These are phyloP conservation scores for Phytophthora ramorum DNA, from an alignment of 352 stramenopile species.

Conservation along the genomic window DNA sequence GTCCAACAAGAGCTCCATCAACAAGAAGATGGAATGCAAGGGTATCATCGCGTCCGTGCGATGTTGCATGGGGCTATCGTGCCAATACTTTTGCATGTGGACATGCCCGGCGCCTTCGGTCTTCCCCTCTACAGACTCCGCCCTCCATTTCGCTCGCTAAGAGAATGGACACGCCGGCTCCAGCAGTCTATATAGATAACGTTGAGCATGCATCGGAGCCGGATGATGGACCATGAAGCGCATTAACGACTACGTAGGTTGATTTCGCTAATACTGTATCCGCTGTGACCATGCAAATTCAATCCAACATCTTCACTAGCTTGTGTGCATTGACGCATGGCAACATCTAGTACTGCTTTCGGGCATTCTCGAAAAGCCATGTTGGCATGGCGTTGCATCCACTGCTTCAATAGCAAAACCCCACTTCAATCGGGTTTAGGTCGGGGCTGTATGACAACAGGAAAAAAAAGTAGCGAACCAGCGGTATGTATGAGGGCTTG, in stretches of 20 bases:
- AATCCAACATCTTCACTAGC: constrained; percentile 1
- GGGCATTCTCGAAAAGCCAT: constrained; percentile 3
- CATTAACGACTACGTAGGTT: background rate
- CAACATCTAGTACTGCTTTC: constrained; percentile 4
- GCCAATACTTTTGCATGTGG: too few species aligned
- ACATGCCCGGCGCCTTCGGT: background rate
- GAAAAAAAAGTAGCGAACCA: too few species aligned
- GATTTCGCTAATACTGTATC: constrained; percentile 14
- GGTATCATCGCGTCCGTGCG: too few species aligned
- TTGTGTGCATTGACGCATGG: constrained; percentile 5
- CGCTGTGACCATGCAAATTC: constrained; percentile 16
- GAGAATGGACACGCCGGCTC: background rate
- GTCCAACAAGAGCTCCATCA: too few species aligned
- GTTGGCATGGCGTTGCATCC: constrained; percentile 2
- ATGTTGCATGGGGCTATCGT: too few species aligned
- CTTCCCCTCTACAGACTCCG: constrained; percentile 8
- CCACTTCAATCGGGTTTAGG: too few species aligned
- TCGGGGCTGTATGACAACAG: too few species aligned
- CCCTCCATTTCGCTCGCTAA: background rate
- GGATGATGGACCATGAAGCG: constrained; percentile 1
- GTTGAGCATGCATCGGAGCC: background rate
- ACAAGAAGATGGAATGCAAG: too few species aligned
- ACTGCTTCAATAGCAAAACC: background rate
- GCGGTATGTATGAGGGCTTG: too few species aligned
- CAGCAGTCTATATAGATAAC: background rate